phyloP scores from a whole-genome alignment of 2,329 filamentous ascomycete genomes.

The Emericellopsis cladophorae region DNA sequence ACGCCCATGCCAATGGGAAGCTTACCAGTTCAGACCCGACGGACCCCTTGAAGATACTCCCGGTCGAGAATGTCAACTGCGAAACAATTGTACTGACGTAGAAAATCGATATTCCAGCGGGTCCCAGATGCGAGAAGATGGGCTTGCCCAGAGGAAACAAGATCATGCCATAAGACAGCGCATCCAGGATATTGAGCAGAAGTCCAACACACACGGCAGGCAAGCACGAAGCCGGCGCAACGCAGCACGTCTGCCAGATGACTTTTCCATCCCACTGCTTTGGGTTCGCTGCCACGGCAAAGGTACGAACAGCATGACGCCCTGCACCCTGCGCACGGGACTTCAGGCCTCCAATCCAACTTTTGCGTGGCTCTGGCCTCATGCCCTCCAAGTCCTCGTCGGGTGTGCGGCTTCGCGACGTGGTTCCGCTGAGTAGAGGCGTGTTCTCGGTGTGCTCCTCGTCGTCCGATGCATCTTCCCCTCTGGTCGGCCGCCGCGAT shows the following conservation, averaged over 20 bases:
- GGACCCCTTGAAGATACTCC: constrained; percentile 80
- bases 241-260: constrained; percentile 50
- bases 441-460: constrained; percentile 14
- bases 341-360: constrained; percentile 20
- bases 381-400: constrained; percentile 36
- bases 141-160: constrained; percentile 83
- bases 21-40: constrained; percentile 84
- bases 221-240: constrained; percentile 57
- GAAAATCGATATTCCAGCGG: constrained; percentile 95
- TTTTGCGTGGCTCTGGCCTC: constrained; percentile 20
- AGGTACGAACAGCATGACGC: constrained; percentile 14
- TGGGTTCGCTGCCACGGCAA: constrained; percentile 37
- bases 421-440: constrained; percentile 27
- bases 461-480: not conserved
- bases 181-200: constrained; percentile 86
- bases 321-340: constrained; percentile 18
- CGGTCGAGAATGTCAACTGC: constrained; percentile 76
- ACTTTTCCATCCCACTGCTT: constrained; percentile 59
- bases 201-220: constrained; percentile 83
- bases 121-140: constrained; percentile 73
- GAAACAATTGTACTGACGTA: constrained; percentile 96
- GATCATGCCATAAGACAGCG: constrained; percentile 93
- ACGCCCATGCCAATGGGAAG: constrained; percentile 2
- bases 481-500: not conserved
- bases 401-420: constrained; percentile 15